A percentile compares a stretch with the other conserved stretches of the same genome.
Conservation (phyloP, 2,329 filamentous ascomycete species). For the Pleochaeta shiraiana region DNA sequence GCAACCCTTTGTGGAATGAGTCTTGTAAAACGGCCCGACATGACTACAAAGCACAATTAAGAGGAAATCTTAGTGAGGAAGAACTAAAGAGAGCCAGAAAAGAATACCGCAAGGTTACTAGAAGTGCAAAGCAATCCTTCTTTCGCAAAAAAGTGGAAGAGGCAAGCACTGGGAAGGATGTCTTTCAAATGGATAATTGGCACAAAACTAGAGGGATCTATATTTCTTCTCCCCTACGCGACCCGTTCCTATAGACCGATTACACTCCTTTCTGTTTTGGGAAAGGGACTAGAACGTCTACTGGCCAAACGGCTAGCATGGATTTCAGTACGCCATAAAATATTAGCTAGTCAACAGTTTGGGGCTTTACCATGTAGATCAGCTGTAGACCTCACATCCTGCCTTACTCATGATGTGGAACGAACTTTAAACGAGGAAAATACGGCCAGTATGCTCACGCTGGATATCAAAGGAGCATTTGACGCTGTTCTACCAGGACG, state of each 20-base stretch:
- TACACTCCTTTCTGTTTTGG: neutral
- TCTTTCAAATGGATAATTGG: neutral
- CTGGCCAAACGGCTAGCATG: neutral
- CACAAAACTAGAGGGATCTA: neutral
- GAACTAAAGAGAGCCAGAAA: neutral
- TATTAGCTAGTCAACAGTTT: neutral
- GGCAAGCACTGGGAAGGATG: neutral
- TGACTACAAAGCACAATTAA: neutral
- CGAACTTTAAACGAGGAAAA: neutral
- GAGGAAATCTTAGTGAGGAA: neutral
- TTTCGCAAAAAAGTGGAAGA: neutral
- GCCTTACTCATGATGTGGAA: neutral
- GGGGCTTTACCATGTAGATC: neutral
- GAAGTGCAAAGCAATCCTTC: neutral
- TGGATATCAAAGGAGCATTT: neutral
- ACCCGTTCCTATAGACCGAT: neutral
- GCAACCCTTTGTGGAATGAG: neutral
- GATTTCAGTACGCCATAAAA: neutral
- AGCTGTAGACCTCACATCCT: neutral
- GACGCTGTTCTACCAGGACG: neutral
- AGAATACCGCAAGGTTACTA: neutral
- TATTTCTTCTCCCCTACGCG: neutral
- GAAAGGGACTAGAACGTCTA: neutral
- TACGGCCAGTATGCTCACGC: neutral
- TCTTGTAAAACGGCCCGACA: neutral